These are phyloP conservation scores for Trametes meyenii DNA, from an alignment of 768 basidiomycete species.

Conservation along the genomic window DNA sequence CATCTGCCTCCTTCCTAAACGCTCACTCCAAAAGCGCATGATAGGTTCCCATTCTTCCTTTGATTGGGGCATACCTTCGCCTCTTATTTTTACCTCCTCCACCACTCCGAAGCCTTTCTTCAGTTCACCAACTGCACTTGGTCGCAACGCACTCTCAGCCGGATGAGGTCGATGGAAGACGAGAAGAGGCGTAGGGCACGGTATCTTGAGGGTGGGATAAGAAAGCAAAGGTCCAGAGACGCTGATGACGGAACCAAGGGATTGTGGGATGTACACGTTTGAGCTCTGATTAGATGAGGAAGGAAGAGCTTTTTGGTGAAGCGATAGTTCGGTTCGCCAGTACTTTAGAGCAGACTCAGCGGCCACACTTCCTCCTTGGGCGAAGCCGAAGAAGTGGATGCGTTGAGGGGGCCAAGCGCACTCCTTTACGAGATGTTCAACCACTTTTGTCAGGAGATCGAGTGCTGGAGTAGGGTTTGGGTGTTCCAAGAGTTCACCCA, in stretches of 20 bases:
- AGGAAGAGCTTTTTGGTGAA: conserved; percentile 16
- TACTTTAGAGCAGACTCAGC: conserved; percentile 63
- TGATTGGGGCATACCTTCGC: conserved; percentile 73
- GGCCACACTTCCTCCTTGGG: conserved; percentile 82
- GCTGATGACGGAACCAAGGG: conserved; percentile 68
- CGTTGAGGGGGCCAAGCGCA: conserved; percentile 66
- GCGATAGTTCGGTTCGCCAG: conserved; percentile 40
- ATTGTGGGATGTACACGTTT: conserved; percentile 4
- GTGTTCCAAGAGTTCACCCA: conserved; percentile 69
- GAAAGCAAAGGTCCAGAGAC: conserved; percentile 78
- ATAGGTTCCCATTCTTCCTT: conserved; percentile 80
- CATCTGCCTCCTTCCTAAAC: conserved; percentile 53
- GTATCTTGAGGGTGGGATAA: conserved; percentile 61
- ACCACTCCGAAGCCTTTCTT: conserved; percentile 60
- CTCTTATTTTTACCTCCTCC: conserved; percentile 50
- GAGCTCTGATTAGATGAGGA: neutral
- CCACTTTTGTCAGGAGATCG: conserved; percentile 51
- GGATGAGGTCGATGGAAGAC: conserved; percentile 57
- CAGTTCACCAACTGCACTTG: conserved; percentile 53
- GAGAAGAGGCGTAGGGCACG: conserved; percentile 64
- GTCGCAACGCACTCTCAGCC: conserved; percentile 45
- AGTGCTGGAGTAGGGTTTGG: conserved; percentile 79
- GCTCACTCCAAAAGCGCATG: conserved; percentile 86
- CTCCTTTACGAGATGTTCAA: conserved; percentile 58
- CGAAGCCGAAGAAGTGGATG: conserved; percentile 90